A percentile compares a stretch with the other conserved stretches of the same genome.
Evolutionary conservation across 2,329 filamentous ascomycete species (phyloP).

Genomic region (Dactylellina drechsleri): DNA sequence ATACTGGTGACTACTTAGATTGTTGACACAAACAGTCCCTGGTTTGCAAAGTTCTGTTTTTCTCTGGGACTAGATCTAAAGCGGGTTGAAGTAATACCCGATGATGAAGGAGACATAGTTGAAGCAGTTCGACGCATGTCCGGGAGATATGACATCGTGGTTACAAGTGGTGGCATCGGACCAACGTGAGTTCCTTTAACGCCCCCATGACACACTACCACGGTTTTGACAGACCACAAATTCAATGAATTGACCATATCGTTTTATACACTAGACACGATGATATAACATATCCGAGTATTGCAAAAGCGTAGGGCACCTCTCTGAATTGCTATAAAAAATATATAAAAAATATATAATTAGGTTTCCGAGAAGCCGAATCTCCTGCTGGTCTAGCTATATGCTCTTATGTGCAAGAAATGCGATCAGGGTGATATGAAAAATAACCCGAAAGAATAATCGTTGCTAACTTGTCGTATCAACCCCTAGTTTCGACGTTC

Average conservation of each 20-base stretch:
- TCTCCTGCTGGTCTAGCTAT: too few species aligned
- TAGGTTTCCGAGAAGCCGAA: too few species aligned
- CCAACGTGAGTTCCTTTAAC: slow-evolving; percentile 75
- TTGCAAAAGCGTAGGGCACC: slow-evolving; percentile 78
- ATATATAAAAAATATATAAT: too few species aligned
- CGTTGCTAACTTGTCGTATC: slow-evolving; percentile 9
- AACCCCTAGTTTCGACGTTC: slow-evolving; percentile 68
- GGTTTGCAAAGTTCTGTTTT: slow-evolving; percentile 74
- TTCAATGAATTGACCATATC: background rate
- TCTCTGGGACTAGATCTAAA: slow-evolving; percentile 75
- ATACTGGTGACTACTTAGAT: slow-evolving; percentile 57
- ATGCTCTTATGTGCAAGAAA: too few species aligned
- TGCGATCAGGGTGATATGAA: background rate
- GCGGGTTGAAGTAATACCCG: slow-evolving; percentile 89
- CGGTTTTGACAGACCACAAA: background rate
- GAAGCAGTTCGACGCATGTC: slow-evolving; percentile 90
- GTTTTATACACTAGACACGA: slow-evolving; percentile 75
- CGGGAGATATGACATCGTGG: slow-evolving; percentile 87
- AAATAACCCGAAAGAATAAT: background rate
- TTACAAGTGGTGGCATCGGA: slow-evolving; percentile 94
- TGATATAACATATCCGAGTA: slow-evolving; percentile 95
- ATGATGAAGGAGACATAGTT: slow-evolving; percentile 89
- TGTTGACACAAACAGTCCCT: slow-evolving; percentile 70
- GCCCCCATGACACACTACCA: background rate
- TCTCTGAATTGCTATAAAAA: background rate